Conservation (phyloP, 495 filamentous ascomycete species). For the Penicillium canescens region DNA sequence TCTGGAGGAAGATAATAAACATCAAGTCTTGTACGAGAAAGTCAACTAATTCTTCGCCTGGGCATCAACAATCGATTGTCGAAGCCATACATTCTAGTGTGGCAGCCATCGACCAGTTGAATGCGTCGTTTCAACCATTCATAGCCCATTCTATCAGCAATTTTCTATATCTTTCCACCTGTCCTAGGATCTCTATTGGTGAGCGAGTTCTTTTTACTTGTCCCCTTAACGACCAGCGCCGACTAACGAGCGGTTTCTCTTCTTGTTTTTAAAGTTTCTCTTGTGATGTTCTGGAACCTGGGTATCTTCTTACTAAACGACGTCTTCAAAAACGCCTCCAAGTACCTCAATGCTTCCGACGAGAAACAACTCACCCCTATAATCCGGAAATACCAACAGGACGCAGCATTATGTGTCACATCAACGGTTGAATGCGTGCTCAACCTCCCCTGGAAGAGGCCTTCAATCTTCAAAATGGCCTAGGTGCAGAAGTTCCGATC, state of each 20-base stretch:
- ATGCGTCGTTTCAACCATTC: conserved; percentile 16
- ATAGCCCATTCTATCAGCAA: conserved; percentile 10
- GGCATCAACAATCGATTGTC: neutral
- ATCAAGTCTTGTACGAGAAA: conserved; percentile 5
- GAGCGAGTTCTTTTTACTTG: neutral
- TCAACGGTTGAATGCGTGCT: conserved; percentile 9
- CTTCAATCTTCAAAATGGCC: conserved; percentile 23
- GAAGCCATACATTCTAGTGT: conserved; percentile 1
- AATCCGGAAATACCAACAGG: neutral
- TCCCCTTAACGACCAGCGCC: too few relatives aligned
- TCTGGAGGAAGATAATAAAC: conserved; percentile 20
- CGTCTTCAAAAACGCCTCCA: conserved; percentile 2
- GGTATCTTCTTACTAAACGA: conserved; percentile 18
- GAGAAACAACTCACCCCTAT: neutral
- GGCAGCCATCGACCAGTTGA: conserved; percentile 1
- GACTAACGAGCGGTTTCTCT: neutral
- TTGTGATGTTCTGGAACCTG: conserved; percentile 19
- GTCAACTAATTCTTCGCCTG: neutral
- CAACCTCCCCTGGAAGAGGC: conserved; percentile 12
- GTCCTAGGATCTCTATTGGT: conserved; percentile 20
- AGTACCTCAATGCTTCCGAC: neutral
- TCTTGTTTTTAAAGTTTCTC: conserved; percentile 17
- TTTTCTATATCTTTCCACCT: conserved; percentile 13
- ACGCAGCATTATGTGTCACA: conserved; percentile 7
- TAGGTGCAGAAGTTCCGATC: conserved; percentile 16